These are phyloP conservation scores for Tirmania nivea DNA, from an alignment of 495 filamentous ascomycete genomes.

Conservation along the genomic window DNA sequence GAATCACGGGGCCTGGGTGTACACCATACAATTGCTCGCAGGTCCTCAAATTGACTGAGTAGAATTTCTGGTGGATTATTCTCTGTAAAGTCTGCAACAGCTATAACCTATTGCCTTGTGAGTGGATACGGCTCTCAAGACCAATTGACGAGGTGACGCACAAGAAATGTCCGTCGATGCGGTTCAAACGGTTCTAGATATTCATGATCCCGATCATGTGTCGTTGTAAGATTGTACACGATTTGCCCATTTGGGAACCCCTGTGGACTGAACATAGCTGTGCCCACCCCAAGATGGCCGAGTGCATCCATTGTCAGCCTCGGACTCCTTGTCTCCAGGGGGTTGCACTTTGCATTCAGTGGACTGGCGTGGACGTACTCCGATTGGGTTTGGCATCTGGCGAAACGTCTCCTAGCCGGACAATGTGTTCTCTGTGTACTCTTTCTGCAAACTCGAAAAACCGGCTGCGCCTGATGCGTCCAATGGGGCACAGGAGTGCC, in stretches of 20 bases:
- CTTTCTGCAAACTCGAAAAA: constrained; percentile 60
- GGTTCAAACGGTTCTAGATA: constrained; percentile 18
- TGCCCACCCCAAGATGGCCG: neutral
- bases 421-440: constrained; percentile 56
- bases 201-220: constrained; percentile 36
- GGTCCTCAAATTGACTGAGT: constrained; percentile 42
- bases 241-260: constrained; percentile 78
- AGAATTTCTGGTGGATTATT: constrained; percentile 23
- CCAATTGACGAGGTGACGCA: neutral
- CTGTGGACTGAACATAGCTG: constrained; percentile 88
- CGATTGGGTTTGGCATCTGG: constrained; percentile 70
- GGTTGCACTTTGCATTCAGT: neutral
- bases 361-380: constrained; percentile 30
- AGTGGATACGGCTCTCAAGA: neutral
- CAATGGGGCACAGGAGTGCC: constrained; percentile 64
- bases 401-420: constrained; percentile 77
- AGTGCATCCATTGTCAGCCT: neutral
- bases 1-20: neutral
- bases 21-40: constrained; percentile 56
- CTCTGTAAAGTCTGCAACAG: constrained; percentile 10
- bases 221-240: constrained; percentile 71
- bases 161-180: constrained; percentile 15
- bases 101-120: constrained; percentile 1
- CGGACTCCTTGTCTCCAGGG: neutral
- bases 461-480: constrained; percentile 58